These are phyloP conservation scores for Corylus avellana DNA, from an alignment of 306 rosid species.

Conservation along the genomic window DNA sequence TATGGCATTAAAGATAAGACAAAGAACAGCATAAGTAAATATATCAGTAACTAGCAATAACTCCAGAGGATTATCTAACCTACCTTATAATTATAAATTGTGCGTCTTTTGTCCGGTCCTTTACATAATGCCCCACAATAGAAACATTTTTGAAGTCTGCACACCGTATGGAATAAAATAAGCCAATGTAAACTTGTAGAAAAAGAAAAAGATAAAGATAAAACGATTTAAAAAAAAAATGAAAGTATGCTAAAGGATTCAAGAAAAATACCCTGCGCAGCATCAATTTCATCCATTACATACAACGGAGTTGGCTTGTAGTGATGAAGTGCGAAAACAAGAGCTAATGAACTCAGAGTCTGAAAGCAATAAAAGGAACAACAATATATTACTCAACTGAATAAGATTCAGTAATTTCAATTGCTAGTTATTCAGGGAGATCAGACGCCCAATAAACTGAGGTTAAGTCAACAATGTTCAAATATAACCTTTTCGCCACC, in stretches of 20 bases:
- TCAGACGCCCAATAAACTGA: not conserved
- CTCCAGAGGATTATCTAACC: slow-evolving; percentile 11
- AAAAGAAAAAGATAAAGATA: not conserved
- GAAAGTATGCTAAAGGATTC: not conserved
- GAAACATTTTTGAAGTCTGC: slow-evolving; percentile 95
- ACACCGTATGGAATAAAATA: slow-evolving; percentile 28
- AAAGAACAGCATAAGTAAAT: not conserved
- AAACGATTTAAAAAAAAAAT: slow-evolving; percentile 22
- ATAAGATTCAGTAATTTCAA: not conserved
- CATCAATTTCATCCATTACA: slow-evolving; percentile 98
- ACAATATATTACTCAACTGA: slow-evolving; percentile 8
- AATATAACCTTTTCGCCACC: slow-evolving; percentile 92
- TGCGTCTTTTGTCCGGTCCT: slow-evolving; percentile 92
- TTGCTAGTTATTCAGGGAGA: slow-evolving; percentile 11
- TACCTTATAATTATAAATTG: slow-evolving; percentile 89
- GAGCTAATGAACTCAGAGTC: slow-evolving; percentile 98
- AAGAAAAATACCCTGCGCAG: slow-evolving; percentile 70
- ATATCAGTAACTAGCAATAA: not conserved
- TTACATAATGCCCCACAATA: slow-evolving; percentile 88
- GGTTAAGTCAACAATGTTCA: not conserved
- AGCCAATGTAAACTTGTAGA: slow-evolving; percentile 13
- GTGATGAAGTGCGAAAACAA: slow-evolving; percentile 95
- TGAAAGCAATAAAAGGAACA: slow-evolving; percentile 40
- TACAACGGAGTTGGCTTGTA: slow-evolving; percentile 96
- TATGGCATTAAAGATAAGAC: slow-evolving; percentile 10